phyloP scores from a whole-genome alignment of 495 filamentous ascomycete species.

The Podospora anserina region DNA sequence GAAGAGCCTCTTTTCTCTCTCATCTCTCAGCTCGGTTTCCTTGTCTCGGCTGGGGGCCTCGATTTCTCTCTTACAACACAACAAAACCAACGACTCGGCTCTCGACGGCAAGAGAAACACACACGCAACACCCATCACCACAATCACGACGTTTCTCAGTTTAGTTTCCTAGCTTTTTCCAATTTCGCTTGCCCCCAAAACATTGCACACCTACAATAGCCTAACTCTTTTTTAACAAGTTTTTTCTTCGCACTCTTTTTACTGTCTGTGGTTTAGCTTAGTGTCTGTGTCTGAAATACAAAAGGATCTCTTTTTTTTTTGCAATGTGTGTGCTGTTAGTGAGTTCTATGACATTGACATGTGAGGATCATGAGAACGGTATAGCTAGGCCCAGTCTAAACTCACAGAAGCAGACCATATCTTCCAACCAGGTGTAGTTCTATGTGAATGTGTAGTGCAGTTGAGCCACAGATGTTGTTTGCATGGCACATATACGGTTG shows the following conservation, averaged over 20 bases:
- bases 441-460: no score
- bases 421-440: no score
- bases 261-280: slow-evolving; percentile 17
- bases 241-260: slow-evolving; percentile 11
- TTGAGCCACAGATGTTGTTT: no score
- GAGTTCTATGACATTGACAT: no score
- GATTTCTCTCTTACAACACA: neutral
- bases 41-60: neutral
- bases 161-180: slow-evolving; percentile 18
- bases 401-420: no score
- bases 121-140: slow-evolving; percentile 12
- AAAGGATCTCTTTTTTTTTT: slow-evolving; percentile 13
- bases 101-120: neutral
- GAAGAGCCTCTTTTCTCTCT: neutral
- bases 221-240: slow-evolving; percentile 3
- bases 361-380: no score
- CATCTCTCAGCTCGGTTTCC: neutral
- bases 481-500: neutral
- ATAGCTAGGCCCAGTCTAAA: no score
- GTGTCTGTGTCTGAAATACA: slow-evolving; percentile 26
- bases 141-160: neutral
- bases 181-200: neutral
- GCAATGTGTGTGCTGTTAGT: neutral
- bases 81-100: neutral
- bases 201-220: slow-evolving; percentile 7